Percentiles rank a stretch among this genome's conserved stretches.
phyloP scores from a whole-genome alignment of 306 rosid genomes.

The Ziziphus jujuba region DNA sequence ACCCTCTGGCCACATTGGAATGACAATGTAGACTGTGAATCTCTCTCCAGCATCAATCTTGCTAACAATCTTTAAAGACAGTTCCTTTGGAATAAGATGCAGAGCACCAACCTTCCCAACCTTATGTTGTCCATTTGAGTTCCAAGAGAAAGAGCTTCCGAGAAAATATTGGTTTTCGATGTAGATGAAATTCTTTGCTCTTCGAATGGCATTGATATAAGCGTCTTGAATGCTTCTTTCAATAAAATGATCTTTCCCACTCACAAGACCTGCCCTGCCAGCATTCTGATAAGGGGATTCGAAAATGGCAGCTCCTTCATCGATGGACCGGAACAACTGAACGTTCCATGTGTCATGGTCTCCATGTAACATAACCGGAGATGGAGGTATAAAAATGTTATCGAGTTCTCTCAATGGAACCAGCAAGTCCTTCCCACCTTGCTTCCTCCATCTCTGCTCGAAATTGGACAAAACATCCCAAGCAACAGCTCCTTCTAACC shows the following conservation, averaged over 20 bases:
- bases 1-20: constrained; percentile 67
- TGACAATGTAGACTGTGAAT: constrained; percentile 43
- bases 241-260: constrained; percentile 28
- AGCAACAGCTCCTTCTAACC: constrained; percentile 44
- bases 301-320: constrained; percentile 47
- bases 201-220: constrained; percentile 46
- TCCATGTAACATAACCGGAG: constrained; percentile 23
- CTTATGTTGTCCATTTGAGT: constrained; percentile 20
- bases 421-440: constrained; percentile 35
- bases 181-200: constrained; percentile 46
- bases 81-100: constrained; percentile 49
- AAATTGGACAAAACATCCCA: constrained; percentile 53
- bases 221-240: constrained; percentile 54
- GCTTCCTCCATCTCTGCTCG: constrained; percentile 53
- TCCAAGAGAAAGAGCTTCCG: constrained; percentile 51
- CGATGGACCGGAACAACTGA: constrained; percentile 46
- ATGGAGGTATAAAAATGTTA: constrained; percentile 27
- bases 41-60: constrained; percentile 55
- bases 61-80: constrained; percentile 54
- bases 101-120: constrained; percentile 39
- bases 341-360: constrained; percentile 50
- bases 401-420: constrained; percentile 19
- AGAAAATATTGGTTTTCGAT: constrained; percentile 53
- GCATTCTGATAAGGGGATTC: constrained; percentile 28
- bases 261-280: constrained; percentile 25